Conservation (phyloP, 257 asterid species). For the Osmanthus fragrans region DNA sequence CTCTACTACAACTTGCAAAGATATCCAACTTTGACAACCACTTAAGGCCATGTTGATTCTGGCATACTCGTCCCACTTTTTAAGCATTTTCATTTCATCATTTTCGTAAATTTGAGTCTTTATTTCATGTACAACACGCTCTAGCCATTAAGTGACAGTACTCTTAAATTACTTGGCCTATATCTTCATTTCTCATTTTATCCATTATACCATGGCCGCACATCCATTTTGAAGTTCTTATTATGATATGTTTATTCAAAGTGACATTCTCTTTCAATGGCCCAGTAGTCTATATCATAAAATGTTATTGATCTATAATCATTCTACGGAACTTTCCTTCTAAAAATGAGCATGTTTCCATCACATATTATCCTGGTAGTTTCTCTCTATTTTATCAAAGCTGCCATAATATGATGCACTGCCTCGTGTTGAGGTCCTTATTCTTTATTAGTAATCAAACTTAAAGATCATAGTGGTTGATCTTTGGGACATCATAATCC, state of each 20-base stretch:
- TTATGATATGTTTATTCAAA: neutral
- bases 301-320: neutral
- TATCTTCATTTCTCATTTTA: neutral
- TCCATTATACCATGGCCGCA: no score
- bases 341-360: no score
- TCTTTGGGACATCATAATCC: neutral
- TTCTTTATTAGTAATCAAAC: neutral
- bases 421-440: neutral
- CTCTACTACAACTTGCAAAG: neutral
- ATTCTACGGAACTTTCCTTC: neutral
- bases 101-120: neutral
- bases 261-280: neutral
- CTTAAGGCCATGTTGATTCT: neutral
- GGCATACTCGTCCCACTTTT: neutral
- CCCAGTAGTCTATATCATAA: neutral
- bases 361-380: no score
- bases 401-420: neutral
- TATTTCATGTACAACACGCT: neutral
- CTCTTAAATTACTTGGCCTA: no score
- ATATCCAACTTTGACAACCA: neutral
- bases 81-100: no score
- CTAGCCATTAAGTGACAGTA: neutral
- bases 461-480: neutral
- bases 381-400: no score
- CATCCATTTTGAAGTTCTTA: neutral